Evolutionary conservation across 1,139 yeast genomes (phyloP), one percentile per base, ranked within the genome.

Genomic region (Scheffersomyces segobiensis): DNA sequence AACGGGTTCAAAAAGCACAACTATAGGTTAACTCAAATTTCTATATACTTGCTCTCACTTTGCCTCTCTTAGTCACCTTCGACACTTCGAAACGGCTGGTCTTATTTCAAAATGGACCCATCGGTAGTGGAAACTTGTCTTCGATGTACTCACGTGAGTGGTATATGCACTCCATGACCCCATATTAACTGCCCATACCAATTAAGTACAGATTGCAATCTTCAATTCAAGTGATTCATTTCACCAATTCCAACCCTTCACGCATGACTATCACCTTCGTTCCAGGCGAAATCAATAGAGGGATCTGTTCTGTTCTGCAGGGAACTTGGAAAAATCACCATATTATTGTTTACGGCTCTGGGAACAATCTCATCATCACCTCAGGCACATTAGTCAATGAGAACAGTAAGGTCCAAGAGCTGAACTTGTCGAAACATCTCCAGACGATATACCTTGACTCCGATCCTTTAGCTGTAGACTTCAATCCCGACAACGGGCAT

Each of bases 231-330:
- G 19, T 52, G 24, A 10, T 53, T 52, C 50, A 22, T 53, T 52
- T 50, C 51, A 53, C 53, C 53, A 21, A 32, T 18, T 20, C 47
- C 46, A 14, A 48, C 39, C 53, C n/a, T 19, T 42, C 26, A n/a
- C 26, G 39, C 49, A 88, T 87, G 92, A 78, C 89, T 7, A 73
- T 89, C 57, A 83, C 86, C 60, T 90, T 89, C 69, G 83, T 91
- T 48, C 97, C 97, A 2, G 98, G 98, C 0, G 91, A 91, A 68
- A 96, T 95, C 46, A 89, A 88, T 69, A 73, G 79, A 53, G 72
- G 83, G 2, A 76, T 78, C 14, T 82, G 84, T 62, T 79, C 92
- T 0, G 83, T 87, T 22, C 80, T 86, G 59, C 90, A 88, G 63
- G 83, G 81, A 5, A 74, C 77, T 57, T 93, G 97, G 97, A 86